These are phyloP conservation scores for Arabidopsis arenosa DNA, from an alignment of 345 rosid genomes.

Conservation along the genomic window DNA sequence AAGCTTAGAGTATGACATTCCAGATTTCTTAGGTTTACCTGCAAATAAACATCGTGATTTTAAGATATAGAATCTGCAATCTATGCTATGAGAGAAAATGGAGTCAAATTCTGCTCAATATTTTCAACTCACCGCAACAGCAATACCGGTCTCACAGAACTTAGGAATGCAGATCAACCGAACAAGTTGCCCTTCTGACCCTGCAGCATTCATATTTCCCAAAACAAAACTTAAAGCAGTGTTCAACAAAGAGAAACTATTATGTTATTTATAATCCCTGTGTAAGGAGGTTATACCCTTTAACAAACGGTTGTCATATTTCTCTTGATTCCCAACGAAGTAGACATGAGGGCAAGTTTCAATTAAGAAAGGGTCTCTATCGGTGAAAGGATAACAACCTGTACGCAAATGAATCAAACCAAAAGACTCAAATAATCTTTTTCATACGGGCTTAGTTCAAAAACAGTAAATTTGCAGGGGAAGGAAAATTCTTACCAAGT, in stretches of 20 bases:
- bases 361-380: constrained; percentile 91
- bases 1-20: constrained; percentile 84
- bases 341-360: constrained; percentile 96
- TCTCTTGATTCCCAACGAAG: constrained; percentile 85
- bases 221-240: not conserved
- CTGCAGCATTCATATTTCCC: constrained; percentile 49
- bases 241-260: not conserved
- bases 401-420: constrained; percentile 35
- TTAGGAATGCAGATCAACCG: constrained; percentile 81
- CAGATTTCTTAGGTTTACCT: constrained; percentile 82
- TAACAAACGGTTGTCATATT: constrained; percentile 62
- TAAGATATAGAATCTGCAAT: constrained; percentile 8
- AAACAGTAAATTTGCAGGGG: not conserved
- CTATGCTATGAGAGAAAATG: constrained; percentile 1
- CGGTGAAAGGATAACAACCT: constrained; percentile 97
- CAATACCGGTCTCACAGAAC: constrained; percentile 77
- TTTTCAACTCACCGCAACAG: constrained; percentile 69
- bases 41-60: constrained; percentile 30
- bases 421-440: not conserved
- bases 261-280: not conserved
- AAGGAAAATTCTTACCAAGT: constrained; percentile 58
- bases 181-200: constrained; percentile 77
- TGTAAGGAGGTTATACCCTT: constrained; percentile 54
- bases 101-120: constrained; percentile 1
- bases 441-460: not conserved